phyloP scores from a whole-genome alignment of 306 rosid genomes.

The Cercis canadensis region DNA sequence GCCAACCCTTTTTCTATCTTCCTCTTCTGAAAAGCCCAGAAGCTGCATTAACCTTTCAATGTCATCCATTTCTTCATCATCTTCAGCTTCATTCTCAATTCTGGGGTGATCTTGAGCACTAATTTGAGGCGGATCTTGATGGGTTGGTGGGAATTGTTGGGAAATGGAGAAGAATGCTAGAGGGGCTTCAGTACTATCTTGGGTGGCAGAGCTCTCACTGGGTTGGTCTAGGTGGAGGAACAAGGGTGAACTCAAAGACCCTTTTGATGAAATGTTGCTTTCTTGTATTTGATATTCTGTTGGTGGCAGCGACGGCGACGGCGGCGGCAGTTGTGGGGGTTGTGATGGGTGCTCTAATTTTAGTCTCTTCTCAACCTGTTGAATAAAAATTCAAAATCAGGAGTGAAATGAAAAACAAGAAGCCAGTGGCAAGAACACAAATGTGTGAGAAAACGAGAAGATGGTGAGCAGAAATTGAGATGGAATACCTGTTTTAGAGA shows the following conservation, averaged over 20 bases:
- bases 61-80: slow-evolving; percentile 43
- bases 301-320: slow-evolving; percentile 1
- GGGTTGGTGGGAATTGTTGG: slow-evolving; percentile 47
- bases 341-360: slow-evolving; percentile 57
- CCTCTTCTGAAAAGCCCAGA: slow-evolving; percentile 56
- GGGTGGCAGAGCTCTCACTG: slow-evolving; percentile 28
- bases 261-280: slow-evolving; percentile 17
- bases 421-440: neutral
- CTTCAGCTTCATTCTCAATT: slow-evolving; percentile 29
- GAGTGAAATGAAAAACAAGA: neutral
- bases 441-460: too few species aligned
- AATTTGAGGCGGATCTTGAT: slow-evolving; percentile 42
- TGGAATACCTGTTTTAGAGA: slow-evolving; percentile 70
- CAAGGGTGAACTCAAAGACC: slow-evolving; percentile 64
- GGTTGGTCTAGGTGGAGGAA: slow-evolving; percentile 54
- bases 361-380: slow-evolving; percentile 79
- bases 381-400: neutral
- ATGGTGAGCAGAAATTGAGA: neutral
- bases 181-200: slow-evolving; percentile 64
- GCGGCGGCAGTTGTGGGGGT: neutral
- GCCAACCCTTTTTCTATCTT: slow-evolving; percentile 27
- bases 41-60: slow-evolving; percentile 61
- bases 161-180: slow-evolving; percentile 64
- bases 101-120: slow-evolving; percentile 13
- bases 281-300: slow-evolving; percentile 34